These are phyloP conservation scores for Hypoxylon trugodes DNA, from an alignment of 495 filamentous ascomycete genomes.

Conservation along the genomic window DNA sequence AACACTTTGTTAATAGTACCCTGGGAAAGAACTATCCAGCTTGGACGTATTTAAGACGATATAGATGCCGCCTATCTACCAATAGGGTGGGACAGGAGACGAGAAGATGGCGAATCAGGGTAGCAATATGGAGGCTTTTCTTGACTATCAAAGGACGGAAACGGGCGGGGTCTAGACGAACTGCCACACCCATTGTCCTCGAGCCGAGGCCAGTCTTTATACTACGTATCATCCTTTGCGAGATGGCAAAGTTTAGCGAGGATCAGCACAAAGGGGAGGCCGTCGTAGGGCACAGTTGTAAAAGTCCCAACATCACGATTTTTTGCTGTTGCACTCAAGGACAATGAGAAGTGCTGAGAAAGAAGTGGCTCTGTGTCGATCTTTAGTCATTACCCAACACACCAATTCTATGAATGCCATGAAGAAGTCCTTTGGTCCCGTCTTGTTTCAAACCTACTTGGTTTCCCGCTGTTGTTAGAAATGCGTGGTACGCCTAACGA, in stretches of 20 bases:
- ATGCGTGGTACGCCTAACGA: slow-evolving; percentile 34
- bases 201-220: slow-evolving; percentile 20
- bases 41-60: slow-evolving; percentile 40
- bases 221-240: slow-evolving; percentile 19
- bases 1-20: slow-evolving; percentile 25
- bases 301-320: not conserved
- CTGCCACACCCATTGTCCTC: slow-evolving; percentile 12
- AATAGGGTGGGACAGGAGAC: not conserved
- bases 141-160: slow-evolving; percentile 17
- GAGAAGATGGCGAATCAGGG: no score
- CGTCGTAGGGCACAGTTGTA: slow-evolving; percentile 3
- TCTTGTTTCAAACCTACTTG: not conserved
- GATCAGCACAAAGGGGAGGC: slow-evolving; percentile 28
- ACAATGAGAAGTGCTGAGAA: slow-evolving; percentile 37
- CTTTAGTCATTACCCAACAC: not conserved
- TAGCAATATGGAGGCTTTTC: not conserved
- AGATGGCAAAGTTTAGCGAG: not conserved
- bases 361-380: slow-evolving; percentile 2
- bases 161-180: not conserved
- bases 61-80: slow-evolving; percentile 11
- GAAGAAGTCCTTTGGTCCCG: not conserved
- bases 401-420: not conserved
- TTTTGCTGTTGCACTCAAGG: slow-evolving; percentile 19
- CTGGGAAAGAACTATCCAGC: slow-evolving; percentile 38
- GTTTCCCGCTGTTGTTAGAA: slow-evolving; percentile 7